phyloP scores from a whole-genome alignment of 208 protist genomes.

The Trypanosoma congolense region DNA sequence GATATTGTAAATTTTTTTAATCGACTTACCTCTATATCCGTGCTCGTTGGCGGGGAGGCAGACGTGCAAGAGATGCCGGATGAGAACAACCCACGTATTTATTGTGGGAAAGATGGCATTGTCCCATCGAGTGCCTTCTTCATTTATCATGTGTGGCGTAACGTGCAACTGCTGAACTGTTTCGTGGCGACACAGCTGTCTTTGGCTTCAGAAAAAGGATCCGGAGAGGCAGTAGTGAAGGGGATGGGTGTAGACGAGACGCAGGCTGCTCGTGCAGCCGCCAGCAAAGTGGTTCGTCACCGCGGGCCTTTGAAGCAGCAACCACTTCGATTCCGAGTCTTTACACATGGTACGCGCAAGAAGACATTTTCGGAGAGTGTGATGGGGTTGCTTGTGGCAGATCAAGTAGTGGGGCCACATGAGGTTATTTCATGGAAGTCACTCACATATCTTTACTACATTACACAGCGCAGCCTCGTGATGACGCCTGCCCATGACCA shows the following conservation, averaged over 20 bases:
- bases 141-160: slow-evolving; percentile 96
- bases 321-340: slow-evolving; percentile 36
- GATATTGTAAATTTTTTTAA: slow-evolving; percentile 88
- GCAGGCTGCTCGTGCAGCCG: slow-evolving; percentile 14
- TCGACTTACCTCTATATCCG: slow-evolving; percentile 85
- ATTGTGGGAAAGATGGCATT: slow-evolving; percentile 20
- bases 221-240: too few species aligned
- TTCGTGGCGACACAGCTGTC: slow-evolving; percentile 47
- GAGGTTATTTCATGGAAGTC: slow-evolving; percentile 85
- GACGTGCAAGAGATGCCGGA: slow-evolving; percentile 46
- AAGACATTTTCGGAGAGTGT: slow-evolving; percentile 81
- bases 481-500: slow-evolving; percentile 96
- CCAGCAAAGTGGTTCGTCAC: slow-evolving; percentile 20
- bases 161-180: slow-evolving; percentile 95
- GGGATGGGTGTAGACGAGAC: too few species aligned
- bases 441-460: slow-evolving; percentile 97
- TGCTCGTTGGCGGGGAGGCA: slow-evolving; percentile 33
- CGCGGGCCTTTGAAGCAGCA: slow-evolving; percentile 17
- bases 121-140: slow-evolving; percentile 98
- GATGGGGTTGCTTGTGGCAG: slow-evolving; percentile 87
- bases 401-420: slow-evolving; percentile 95
- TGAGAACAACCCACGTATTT: slow-evolving; percentile 18
- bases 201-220: slow-evolving; percentile 20
- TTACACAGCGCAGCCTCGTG: slow-evolving; percentile 94
- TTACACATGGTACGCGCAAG: slow-evolving; percentile 17